Evolutionary conservation across 23 red algal species (phyloP), one percentile per base, ranked within the genome.

Genomic region (Gracilaria vermiculophylla): DNA sequence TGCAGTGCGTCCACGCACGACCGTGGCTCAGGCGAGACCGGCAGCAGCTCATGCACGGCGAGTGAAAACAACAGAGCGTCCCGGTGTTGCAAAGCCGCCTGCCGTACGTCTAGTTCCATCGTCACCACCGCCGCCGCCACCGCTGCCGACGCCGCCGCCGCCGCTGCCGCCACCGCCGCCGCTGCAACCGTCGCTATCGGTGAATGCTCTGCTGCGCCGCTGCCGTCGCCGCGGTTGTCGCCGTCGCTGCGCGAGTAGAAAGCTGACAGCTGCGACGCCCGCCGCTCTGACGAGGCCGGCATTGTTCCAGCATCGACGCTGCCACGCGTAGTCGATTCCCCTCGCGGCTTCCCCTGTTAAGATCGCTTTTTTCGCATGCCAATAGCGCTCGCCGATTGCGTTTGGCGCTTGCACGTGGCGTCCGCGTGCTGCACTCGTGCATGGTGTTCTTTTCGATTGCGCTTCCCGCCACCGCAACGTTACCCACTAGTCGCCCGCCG

Each of bases 171-270:
- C n/a, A n/a, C n/a, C n/a, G n/a, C n/a, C n/a, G n/a, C n/a, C n/a
- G n/a, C 2, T 16, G 64, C 4, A 0, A 34, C 19, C 10, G 64
- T 0, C 64, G 32, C 5, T 9, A 19, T 0, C 34, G 34, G 20
- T n/a, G n/a, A n/a, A n/a, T n/a, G n/a, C n/a, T n/a, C n/a, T n/a
- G n/a, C n/a, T n/a, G n/a, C n/a, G n/a, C n/a, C n/a, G n/a, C n/a
- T n/a, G n/a, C n/a, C n/a, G n/a, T n/a, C n/a, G n/a, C n/a, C n/a
- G n/a, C n/a, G n/a, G n/a, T n/a, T n/a, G n/a, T n/a, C n/a, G n/a
- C n/a, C n/a, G n/a, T n/a, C n/a, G n/a, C n/a, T n/a, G 34, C 32
- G 64, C 64, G 64, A 10, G 37, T 69, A 69, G 64, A 39, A 69
- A 29, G 64, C 64, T 1, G 64, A 69, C 3, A 69, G 64, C 2